A percentile compares a stretch with the other conserved stretches of the same genome.
phyloP scores from a whole-genome alignment of 306 rosid genomes.

The Fagus sylvatica region DNA sequence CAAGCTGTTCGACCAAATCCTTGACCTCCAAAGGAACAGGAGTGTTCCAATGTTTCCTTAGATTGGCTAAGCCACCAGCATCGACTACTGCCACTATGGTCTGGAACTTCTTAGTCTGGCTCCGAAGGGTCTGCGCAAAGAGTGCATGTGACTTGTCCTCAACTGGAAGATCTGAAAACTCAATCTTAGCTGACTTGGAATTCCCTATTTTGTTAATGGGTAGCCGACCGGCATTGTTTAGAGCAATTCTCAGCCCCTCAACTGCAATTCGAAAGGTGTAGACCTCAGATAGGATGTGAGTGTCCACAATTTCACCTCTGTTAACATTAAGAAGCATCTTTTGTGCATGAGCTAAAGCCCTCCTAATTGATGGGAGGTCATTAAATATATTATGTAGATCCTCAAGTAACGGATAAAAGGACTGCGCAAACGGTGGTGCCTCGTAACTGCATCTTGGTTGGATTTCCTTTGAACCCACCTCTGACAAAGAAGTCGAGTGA shows the following conservation, averaged over 20 bases:
- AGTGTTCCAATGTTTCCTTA: slow-evolving; percentile 78
- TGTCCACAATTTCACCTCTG: slow-evolving; percentile 64
- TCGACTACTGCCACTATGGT: slow-evolving; percentile 77
- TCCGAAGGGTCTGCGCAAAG: slow-evolving; percentile 59
- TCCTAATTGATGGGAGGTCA: slow-evolving; percentile 63
- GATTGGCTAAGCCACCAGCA: slow-evolving; percentile 64
- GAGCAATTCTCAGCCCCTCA: slow-evolving; percentile 76
- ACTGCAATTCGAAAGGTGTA: slow-evolving; percentile 64
- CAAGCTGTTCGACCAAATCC: slow-evolving; percentile 53
- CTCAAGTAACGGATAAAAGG: slow-evolving; percentile 67
- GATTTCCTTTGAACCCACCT: slow-evolving; percentile 35
- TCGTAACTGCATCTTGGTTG: slow-evolving; percentile 41
- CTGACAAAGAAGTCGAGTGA: slow-evolving; percentile 21
- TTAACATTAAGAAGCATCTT: slow-evolving; percentile 65
- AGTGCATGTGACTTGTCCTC: slow-evolving; percentile 68
- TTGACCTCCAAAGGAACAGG: slow-evolving; percentile 58
- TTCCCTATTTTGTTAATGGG: slow-evolving; percentile 33
- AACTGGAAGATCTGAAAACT: slow-evolving; percentile 58
- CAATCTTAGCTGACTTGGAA: slow-evolving; percentile 18
- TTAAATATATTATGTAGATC: slow-evolving; percentile 59
- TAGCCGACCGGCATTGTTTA: slow-evolving; percentile 52
- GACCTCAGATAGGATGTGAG: slow-evolving; percentile 52
- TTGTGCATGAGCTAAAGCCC: slow-evolving; percentile 62
- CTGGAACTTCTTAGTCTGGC: slow-evolving; percentile 63
- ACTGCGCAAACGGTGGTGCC: slow-evolving; percentile 61